Base-by-base conservation (phyloP, 2,329 filamentous ascomycete genomes). In the Fusarium avenaceum region DNA sequence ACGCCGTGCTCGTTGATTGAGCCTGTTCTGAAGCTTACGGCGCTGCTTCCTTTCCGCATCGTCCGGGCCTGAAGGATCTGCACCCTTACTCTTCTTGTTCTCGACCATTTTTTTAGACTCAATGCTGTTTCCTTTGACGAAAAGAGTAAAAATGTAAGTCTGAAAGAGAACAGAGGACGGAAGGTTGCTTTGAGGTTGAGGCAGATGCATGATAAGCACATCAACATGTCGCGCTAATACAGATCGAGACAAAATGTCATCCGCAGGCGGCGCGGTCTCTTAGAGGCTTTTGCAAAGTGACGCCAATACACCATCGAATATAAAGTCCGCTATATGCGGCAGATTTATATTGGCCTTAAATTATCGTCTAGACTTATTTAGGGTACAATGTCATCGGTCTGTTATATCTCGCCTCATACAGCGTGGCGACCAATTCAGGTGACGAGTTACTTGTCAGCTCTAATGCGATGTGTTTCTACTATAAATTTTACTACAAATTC, bases 1-100 rank as follows among this genome's bases (percentile, higher is more conserved):
- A 58, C 57, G 40, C n/a, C 53, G 57, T 28, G 53, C 57, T 43
- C 57, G 43, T 58, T 59, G 53, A 42, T 59, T 59, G 19, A 57
- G 30, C 22, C 57, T 49, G 30, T 59, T 59, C 4, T 59, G 57
- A 19, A 59, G 22, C 24, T 59, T 59, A 14, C 57, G 57, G 10
- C 57, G 43, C 35, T 50, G 53, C 19, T 59, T 59, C 26, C 32
- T 58, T 19, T 59, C 57, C 1, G 19, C n/a, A 15, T 58, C 43
- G 4, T 43, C 43, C 19, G 32, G 19, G 3, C 4, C 19, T 4
- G 15, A n/a, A 9, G 7, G 14, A 4, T 11, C 14, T 7, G 15
- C 7, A 7, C 20, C 5, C 15, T 7, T 6, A 6, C 8, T 30
- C 28, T 17, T 6, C 13, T 22, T 20, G 3, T 1, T 19, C 1